A percentile compares a stretch with the other conserved stretches of the same genome.
Conservation (phyloP, 495 filamentous ascomycete species). For the Penicillium egyptiacum region DNA sequence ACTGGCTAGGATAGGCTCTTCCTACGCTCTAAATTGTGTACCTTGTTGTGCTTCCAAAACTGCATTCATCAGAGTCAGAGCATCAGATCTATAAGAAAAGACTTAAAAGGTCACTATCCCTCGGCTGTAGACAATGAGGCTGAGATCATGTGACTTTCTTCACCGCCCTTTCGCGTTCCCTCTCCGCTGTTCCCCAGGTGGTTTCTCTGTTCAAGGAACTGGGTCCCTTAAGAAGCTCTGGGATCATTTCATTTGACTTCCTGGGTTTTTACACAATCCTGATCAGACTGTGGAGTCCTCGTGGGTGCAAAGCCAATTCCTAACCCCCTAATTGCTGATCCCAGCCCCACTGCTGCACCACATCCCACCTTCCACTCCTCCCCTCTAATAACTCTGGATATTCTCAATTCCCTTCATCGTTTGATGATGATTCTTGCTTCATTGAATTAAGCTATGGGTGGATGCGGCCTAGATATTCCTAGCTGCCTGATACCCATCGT, state of each 20-base stretch:
- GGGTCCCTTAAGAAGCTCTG: conserved; percentile 9
- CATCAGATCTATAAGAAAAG: neutral
- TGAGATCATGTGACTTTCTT: conserved; percentile 36
- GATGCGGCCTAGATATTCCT: conserved; percentile 38
- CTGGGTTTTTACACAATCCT: conserved; percentile 8
- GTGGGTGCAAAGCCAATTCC: conserved; percentile 17
- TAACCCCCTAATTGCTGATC: conserved; percentile 20
- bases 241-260: conserved; percentile 16
- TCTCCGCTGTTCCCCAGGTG: conserved; percentile 17
- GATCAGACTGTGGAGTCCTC: conserved; percentile 19
- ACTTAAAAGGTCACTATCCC: neutral
- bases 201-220: conserved; percentile 7
- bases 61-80: neutral
- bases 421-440: conserved; percentile 34
- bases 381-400: conserved; percentile 10
- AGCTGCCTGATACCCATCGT: conserved; percentile 36
- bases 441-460: conserved; percentile 42
- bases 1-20: neutral
- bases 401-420: conserved; percentile 16
- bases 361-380: conserved; percentile 27
- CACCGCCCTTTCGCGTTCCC: conserved; percentile 38
- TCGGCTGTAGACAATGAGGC: conserved; percentile 18
- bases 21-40: neutral
- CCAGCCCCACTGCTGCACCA: conserved; percentile 30
- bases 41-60: neutral